A percentile compares a stretch with the other conserved stretches of the same genome.
Conservation (phyloP, 768 basidiomycete species). For the Lenzites betulinus region DNA sequence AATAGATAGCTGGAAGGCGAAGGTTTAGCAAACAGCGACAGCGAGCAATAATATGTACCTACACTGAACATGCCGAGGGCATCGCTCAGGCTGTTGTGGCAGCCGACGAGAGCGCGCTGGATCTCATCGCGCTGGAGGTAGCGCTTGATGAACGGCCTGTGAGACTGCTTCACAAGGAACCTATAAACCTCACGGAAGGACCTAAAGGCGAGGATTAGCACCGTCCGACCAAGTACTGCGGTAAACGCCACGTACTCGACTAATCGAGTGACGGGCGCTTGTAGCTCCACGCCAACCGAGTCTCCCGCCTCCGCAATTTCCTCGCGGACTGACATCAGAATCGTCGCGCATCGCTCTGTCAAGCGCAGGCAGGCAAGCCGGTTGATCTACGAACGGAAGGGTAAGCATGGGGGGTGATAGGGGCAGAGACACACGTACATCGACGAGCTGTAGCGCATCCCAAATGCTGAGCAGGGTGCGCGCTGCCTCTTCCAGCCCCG, state of each 20-base stretch:
- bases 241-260: constrained; percentile 44
- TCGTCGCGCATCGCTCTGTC: constrained; percentile 70
- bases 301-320: constrained; percentile 64
- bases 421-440: constrained; percentile 44
- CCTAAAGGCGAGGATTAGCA: constrained; percentile 26
- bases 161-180: constrained; percentile 59
- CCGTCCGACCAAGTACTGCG: neutral
- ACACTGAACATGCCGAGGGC: constrained; percentile 59
- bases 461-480: constrained; percentile 60
- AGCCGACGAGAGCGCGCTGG: constrained; percentile 49
- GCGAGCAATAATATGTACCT: constrained; percentile 16
- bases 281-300: constrained; percentile 49
- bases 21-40: neutral
- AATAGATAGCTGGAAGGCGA: constrained; percentile 42
- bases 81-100: constrained; percentile 55
- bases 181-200: constrained; percentile 46
- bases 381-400: constrained; percentile 52
- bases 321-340: constrained; percentile 61
- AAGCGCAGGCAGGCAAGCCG: constrained; percentile 67
- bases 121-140: constrained; percentile 78
- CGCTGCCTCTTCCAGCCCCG: constrained; percentile 55
- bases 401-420: neutral
- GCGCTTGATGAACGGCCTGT: constrained; percentile 74
- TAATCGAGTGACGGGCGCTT: constrained; percentile 51
- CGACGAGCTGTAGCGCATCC: constrained; percentile 60